Evolutionary conservation across 1,284 basidiomycete genomes (phyloP), one percentile per base, ranked within the genome.

Genomic region (Leccinum idahoense): DNA sequence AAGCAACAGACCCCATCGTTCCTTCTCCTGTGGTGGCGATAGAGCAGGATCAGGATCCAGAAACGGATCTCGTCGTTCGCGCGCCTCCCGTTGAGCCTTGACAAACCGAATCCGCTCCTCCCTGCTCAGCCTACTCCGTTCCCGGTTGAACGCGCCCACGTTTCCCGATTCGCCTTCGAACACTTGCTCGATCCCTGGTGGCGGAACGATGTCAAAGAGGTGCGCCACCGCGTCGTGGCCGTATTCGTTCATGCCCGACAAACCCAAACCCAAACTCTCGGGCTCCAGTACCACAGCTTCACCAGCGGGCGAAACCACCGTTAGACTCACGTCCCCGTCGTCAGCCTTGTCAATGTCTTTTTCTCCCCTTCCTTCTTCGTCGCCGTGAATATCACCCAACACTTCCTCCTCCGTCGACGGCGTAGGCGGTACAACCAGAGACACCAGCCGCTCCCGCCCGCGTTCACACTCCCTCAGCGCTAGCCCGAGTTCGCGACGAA

Each of bases 381-480:
- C 18, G 5, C n/a, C 46, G 46, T 18, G 46, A 18, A 18, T 5
- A 11, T 49, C 46, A 11, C 46, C 46, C n/a, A 49, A 11, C 10
- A 49, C 18, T 0, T 65, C 68, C 1, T 68, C 67, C 5, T 76
- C 74, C 5, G 65, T 63, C 6, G 74, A 64, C 2, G 76, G 75
- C 2, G 75, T 70, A 0, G 77, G 76, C 0, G 85, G 82, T n/a
- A 77, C 71, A 5, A 90, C 73, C 62, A 87, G 74, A 57, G 86
- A 82, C 3, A 87, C 67, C 29, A 93, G 76, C 10, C 81, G 80
- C 56, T 85, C 85, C 14, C 87, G 79, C 0, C 90, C 90, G 4
- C 91, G 82, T 72, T 93, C 90, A 69, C 90, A 92, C 68, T 92
- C 90, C 10, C 89, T 78, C 15, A 92, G 75, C 1, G 89, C 90